Evolutionary conservation across 2,329 filamentous ascomycete species (phyloP).

Genomic region (Talaromyces atroroseus): DNA sequence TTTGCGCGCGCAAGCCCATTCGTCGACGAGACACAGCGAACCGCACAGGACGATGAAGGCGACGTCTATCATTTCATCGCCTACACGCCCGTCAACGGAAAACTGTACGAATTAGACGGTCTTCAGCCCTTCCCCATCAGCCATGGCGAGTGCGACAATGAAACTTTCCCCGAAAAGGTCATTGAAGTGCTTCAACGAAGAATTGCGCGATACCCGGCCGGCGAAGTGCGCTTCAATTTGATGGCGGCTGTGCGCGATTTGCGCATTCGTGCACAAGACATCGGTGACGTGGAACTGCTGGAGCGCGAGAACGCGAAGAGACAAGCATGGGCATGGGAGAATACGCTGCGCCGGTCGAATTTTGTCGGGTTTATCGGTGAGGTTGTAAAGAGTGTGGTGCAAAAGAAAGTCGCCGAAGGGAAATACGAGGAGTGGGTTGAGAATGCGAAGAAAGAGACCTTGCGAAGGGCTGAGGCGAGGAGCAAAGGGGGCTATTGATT

Average conservation of each 20-base stretch:
- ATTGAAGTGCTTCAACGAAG: slow-evolving; percentile 81
- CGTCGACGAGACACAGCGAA: slow-evolving; percentile 77
- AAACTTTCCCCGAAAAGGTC: slow-evolving; percentile 71
- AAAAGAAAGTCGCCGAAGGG: slow-evolving; percentile 59
- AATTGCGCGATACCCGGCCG: slow-evolving; percentile 74
- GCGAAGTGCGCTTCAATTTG: slow-evolving; percentile 93
- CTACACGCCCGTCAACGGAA: slow-evolving; percentile 74
- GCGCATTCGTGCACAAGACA: slow-evolving; percentile 67
- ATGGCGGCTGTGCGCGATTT: slow-evolving; percentile 87
- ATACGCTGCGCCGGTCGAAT: slow-evolving; percentile 84
- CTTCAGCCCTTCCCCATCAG: slow-evolving; percentile 87
- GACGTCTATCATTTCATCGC: slow-evolving; percentile 98
- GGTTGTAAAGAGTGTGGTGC: slow-evolving; percentile 80
- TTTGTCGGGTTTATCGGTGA: slow-evolving; percentile 95
- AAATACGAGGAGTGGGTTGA: slow-evolving; percentile 78
- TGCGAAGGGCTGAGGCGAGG: slow-evolving; percentile 34
- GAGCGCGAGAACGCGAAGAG: slow-evolving; percentile 78
- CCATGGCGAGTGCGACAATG: slow-evolving; percentile 68
- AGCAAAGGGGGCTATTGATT: slow-evolving; percentile 14
- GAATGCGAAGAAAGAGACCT: slow-evolving; percentile 49
- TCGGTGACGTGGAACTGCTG: slow-evolving; percentile 75
- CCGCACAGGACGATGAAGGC: slow-evolving; percentile 62
- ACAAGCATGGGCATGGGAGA: slow-evolving; percentile 87
- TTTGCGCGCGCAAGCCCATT: slow-evolving; percentile 88
- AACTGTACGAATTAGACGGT: slow-evolving; percentile 90